Base-by-base conservation (phyloP, 805 yeast genomes). In the Saturnispora serradocipensis region DNA sequence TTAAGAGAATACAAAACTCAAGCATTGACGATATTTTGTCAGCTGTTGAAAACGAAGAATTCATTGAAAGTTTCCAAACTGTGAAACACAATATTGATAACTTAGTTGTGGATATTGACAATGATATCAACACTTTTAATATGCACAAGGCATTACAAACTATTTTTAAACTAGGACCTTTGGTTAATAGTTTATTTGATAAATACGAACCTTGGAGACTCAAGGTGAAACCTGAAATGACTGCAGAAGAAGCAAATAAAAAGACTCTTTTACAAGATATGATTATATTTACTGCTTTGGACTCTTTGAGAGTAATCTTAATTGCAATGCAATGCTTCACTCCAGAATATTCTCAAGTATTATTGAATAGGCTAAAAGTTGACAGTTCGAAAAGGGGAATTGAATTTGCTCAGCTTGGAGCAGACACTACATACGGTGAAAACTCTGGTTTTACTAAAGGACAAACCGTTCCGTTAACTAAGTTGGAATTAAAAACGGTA, bases 161-260 rank as follows among this genome's bases (percentile, higher is more conserved):
- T 15, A 70, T 88, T 64, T 82, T 93, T 88, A 60, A 67, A 5
- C 66, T 79, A 3, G 64, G 83, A 16, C 78, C 78, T 46, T 66
- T 71, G 15, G 83, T 86, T 1, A 91, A 91, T 61, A 71, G 70
- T 18, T 75, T 84, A 32, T 74, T 89, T 56, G 95, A 88, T 61
- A 69, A 66, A 1, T 68, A 80, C 5, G 83, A 81, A 59, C 97
- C 97, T 0, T 91, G 98, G 98, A 65, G 69, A 8, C 67, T 72
- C 47, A 69, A 69, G 22, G 65, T 65, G 8, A 57, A 58, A 15
- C 52, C 52, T 5, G 64, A 63, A 4, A 61, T 58, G 28, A 10
- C 43, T 3, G 48, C 50, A 1, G 46, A 22, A 2, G 45, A 28
- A 24, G 40, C 44, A 5, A 45, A 54, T 3, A 3, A 40, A 20